phyloP scores from a whole-genome alignment of 345 rosid genomes.

The Limnanthes douglasii region DNA sequence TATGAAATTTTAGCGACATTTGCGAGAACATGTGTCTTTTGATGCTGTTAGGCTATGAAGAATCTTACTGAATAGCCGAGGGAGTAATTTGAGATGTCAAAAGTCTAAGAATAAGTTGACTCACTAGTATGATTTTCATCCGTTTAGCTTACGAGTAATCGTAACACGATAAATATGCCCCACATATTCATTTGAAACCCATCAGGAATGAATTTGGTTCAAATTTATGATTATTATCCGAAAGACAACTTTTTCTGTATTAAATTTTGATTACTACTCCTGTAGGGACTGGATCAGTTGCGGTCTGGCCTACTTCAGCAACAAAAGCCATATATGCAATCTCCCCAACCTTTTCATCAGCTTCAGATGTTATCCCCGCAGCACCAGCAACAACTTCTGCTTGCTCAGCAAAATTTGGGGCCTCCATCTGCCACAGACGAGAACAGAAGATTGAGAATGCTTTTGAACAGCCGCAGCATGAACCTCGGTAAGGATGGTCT shows the following conservation, averaged over 20 bases:
- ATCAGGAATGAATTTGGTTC: too few relatives aligned
- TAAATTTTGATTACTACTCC: constrained; percentile 9
- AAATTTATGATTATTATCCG: too few relatives aligned
- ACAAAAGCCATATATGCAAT: constrained; percentile 81
- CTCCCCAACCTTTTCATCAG: constrained; percentile 80
- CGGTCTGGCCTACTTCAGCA: constrained; percentile 67
- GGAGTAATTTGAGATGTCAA: too few relatives aligned
- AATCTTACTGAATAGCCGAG: too few relatives aligned
- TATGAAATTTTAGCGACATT: too few relatives aligned
- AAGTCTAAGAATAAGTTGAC: too few relatives aligned
- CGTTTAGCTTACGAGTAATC: too few relatives aligned
- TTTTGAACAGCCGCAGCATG: constrained; percentile 46
- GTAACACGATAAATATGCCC: not conserved
- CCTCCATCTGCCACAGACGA: constrained; percentile 74
- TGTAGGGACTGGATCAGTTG: constrained; percentile 60
- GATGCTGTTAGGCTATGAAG: too few relatives aligned
- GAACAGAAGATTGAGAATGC: constrained; percentile 61
- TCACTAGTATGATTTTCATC: too few relatives aligned
- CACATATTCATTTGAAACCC: too few relatives aligned
- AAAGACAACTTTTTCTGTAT: constrained; percentile 1
- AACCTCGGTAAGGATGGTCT: constrained; percentile 65
- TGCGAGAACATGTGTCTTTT: too few relatives aligned
- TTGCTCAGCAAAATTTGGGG: constrained; percentile 75
- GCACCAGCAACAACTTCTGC: constrained; percentile 91
- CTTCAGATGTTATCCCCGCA: constrained; percentile 86